Evolutionary conservation across 768 basidiomycete genomes (phyloP).

Genomic region (Exidia glandulosa): DNA sequence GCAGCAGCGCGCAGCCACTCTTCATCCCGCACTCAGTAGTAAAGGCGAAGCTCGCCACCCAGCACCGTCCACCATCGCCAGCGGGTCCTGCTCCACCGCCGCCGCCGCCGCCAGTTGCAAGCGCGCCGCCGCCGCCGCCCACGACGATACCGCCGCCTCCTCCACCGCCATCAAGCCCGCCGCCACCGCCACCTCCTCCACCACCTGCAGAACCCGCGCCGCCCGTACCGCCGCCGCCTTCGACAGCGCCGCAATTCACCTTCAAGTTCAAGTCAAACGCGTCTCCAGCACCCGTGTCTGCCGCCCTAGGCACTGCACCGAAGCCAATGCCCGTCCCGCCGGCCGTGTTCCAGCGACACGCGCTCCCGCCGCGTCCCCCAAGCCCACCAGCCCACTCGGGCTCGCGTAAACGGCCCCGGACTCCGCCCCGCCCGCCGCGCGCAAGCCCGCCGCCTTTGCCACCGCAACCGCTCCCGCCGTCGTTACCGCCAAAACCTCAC

Average conservation of each 20-base stretch:
- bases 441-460: conserved; percentile 9
- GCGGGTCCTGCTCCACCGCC: conserved; percentile 17
- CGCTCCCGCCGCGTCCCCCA: conserved; percentile 8
- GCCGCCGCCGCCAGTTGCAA: conserved; percentile 6
- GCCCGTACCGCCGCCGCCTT: conserved; percentile 6
- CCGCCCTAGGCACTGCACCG: neutral
- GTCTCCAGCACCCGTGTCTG: neutral
- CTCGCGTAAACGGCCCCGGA: neutral
- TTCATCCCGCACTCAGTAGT: neutral
- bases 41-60: conserved; percentile 14
- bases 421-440: conserved; percentile 9
- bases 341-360: conserved; percentile 19
- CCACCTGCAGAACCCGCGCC: conserved; percentile 17
- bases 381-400: no score
- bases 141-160: conserved; percentile 29
- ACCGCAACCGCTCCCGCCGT: neutral
- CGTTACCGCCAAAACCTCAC: neutral
- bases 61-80: conserved; percentile 16
- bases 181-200: conserved; percentile 13
- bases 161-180: conserved; percentile 6
- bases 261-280: conserved; percentile 1
- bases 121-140: conserved; percentile 15
- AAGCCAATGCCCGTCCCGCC: conserved; percentile 7
- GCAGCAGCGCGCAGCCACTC: neutral
- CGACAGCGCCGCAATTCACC: conserved; percentile 2